Evolutionary conservation across 768 basidiomycete genomes (phyloP), one percentile per base, ranked within the genome.

Genomic region (Xerocomellus dryophilus): DNA sequence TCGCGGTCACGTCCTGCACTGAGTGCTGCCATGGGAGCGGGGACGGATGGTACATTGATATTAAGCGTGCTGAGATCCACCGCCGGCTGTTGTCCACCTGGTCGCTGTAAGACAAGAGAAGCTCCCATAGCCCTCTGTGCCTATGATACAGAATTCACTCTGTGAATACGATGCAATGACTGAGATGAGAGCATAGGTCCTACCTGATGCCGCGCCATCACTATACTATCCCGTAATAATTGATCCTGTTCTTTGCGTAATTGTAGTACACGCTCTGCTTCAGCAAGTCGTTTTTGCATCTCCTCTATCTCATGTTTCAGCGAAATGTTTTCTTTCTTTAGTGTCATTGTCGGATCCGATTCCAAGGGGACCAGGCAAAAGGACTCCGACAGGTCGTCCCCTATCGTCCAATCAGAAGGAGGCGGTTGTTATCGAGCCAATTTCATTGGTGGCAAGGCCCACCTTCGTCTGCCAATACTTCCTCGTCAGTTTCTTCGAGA

Each of bases 41-140:
- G 66, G 18, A 72, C 64, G 6, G 75, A 67, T 6, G 83, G 76
- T 4, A 81, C 72, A 57, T 82, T 85, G 50, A 86, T 72, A 60
- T 84, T 87, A 14, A 87, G 68, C 27, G 74, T 72, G 45, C 75
- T 71, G 44, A 88, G 73, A 65, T 88, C 87, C 20, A 81, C 68
- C 9, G 67, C 60, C 2, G 72, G 65, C 43, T 71, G 69, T 43
- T 66, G 70, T 29, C 64, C 70, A 29, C 71, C 60, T n/a, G 68
- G 67, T 44, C 73, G 81, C 50, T 79, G 82, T 35, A 78, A 71
- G 48, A 85, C 69, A 47, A 78, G 74, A 7, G 90, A 90, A 18
- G 87, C 77, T 5, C 86, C 83, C 79, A 91, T 84, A 8, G 80
- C 90, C 27, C 85, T 81, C 64, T 92, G 90, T 15, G 90, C 90